Conservation (phyloP, 345 rosid genomes). For the Aquilaria sinensis region DNA sequence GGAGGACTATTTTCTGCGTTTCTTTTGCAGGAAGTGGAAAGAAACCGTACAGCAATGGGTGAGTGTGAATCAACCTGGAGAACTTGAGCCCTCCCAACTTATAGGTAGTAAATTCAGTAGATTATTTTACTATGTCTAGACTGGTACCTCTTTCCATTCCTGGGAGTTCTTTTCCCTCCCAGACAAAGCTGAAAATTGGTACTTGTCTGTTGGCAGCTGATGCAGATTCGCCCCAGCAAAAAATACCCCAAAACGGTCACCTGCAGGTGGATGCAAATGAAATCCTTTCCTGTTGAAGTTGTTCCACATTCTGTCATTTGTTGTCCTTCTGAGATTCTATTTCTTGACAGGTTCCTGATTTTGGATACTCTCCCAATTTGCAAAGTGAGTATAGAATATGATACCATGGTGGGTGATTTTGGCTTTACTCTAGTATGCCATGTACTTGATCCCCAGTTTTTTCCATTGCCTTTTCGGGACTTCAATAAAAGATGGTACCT, state of each 20-base stretch:
- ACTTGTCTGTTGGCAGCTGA: no score
- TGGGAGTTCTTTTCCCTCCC: neutral
- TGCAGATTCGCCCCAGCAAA: no score
- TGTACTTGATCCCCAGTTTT: conserved; percentile 1
- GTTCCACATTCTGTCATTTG: neutral
- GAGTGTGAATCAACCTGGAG: conserved; percentile 72
- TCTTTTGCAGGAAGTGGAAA: conserved; percentile 77
- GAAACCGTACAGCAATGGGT: conserved; percentile 95
- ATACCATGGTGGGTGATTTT: no score
- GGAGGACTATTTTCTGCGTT: conserved; percentile 7
- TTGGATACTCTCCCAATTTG: conserved; percentile 60
- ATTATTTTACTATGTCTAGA: no score
- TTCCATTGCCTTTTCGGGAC: conserved; percentile 3
- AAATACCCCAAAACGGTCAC: no score
- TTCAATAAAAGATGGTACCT: conserved; percentile 53
- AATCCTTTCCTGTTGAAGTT: conserved; percentile 18
- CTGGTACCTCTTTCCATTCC: neutral
- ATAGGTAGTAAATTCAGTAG: conserved; percentile 31
- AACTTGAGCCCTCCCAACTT: conserved; percentile 53
- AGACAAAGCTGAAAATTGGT: no score
- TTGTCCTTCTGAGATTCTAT: conserved; percentile 38
- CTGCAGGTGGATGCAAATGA: no score
- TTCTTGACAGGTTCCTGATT: conserved; percentile 53
- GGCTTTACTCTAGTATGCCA: neutral
- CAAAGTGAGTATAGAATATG: conserved; percentile 40